Base-by-base conservation (phyloP, 1,284 basidiomycete species). In the Ceratobasidium sp. region DNA sequence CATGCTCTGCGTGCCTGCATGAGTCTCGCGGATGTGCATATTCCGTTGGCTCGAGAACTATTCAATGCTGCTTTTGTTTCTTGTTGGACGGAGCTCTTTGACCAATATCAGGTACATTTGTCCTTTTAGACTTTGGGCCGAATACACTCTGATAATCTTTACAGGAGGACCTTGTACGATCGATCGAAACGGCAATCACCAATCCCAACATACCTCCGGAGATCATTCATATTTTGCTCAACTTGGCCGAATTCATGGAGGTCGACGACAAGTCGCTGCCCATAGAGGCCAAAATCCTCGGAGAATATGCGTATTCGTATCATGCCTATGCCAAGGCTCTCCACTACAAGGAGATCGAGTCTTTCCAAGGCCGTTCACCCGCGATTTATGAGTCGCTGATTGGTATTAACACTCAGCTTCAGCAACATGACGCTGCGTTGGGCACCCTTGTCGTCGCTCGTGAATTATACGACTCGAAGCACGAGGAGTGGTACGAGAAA, bases 171-270 rank as follows among this genome's bases (percentile, higher is more conserved):
- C 87, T 99, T 49, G 95, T 98, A 58, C 90, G 91, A 50, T 91
- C 95, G 4, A 94, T 99, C 63, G 95, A 98, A 79, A 84, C 83
- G 72, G 97, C 98, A 0, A 92, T 99, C 76, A 94, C 91, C 28
- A 75, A 95, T 85, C 84, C 87, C 13, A 88, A 86, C 3, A 90
- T 95, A 1, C 95, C 97, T 0, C 87, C 94, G 2, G 96, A 98
- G 71, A 87, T 99, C 38, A 94, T 98, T n/a, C 95, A 98, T 80
- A 89, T 94, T 58, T 85, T 99, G 35, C 87, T 99, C 74, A 96
- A 96, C 81, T 86, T 99, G n/a, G 96, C 96, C 8, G 98, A 99
- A 81, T 99, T 99, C 81, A 98, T 99, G 94, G 98, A 99, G 82
- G 98, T 98, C 78, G 97, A 99, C 81, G 98, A 99, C 81, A 98